Evolutionary conservation across 345 rosid genomes (phyloP), one percentile per base, ranked within the genome.

Genomic region (Lagerstroemia speciosa): DNA sequence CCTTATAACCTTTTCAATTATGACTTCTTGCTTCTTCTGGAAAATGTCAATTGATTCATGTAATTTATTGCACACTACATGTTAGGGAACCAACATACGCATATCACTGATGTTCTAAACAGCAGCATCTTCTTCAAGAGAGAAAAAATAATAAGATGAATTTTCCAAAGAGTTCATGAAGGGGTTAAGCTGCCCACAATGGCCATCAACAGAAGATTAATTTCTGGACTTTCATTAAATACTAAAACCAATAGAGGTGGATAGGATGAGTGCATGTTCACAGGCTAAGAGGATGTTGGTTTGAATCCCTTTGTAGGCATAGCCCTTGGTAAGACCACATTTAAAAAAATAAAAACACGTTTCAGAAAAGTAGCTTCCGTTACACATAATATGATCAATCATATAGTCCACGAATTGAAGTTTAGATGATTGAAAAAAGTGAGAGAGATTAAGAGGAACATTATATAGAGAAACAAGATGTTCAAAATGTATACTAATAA

Each of bases 1-100:
- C 62, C 98, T 93, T 38, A 85, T 84, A 53, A 90, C 89, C 81
- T 93, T 90, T 67, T 90, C 97, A 15, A 90, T 87, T 24, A 93
- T 72, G 75, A 93, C 93, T 83, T 90, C 97, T 78, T 79, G 97
- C 71, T 82, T 87, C 8, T 89, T 97, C 98, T 93, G 66, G 69
- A 64, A 64, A n/a, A 36, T 48, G 50, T 34, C 32, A 53, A 67
- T n/a, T 9, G 10, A 38, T 12, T 32, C 34, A 24, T n/a, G 10
- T 30, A 26, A n/a, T 57, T 16, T 46, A 70, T 32, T 32, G 45
- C 27, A 67, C 19, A n/a, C 34, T 52, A 52, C 0, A 31, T 22
- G 52, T 38, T 22, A 37, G 19, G 34, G 67, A n/a, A 24, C 43
- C 19, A 64, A 36, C 38, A 36, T 36, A 36, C 3, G 38, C 38